Evolutionary conservation across 495 filamentous ascomycete species (phyloP), one percentile per base, ranked within the genome.

Genomic region (Bombardia bombarda): DNA sequence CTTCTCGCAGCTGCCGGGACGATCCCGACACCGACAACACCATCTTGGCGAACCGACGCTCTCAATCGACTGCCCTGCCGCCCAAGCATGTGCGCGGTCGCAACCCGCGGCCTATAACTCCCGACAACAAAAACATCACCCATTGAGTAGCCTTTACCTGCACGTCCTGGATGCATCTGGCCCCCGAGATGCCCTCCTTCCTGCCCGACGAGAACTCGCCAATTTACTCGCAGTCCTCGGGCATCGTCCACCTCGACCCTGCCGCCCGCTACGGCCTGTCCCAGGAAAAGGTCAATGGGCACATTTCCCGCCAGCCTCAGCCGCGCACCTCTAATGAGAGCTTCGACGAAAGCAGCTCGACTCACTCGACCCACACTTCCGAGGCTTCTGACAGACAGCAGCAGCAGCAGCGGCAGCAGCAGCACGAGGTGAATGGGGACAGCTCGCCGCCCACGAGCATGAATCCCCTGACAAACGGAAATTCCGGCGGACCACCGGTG

Each of bases 141-240:
- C 47, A 33, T 33, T 23, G 36, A 47, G 37, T 46, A 45, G 32
- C 26, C 39, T 26, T 38, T 42, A 41, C n/a, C 34, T 26, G 36
- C 17, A 38, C 8, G 36, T 28, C n/a, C 34, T 39, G 47, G 36
- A 34, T 44, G 26, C 45, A 46, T 51, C 40, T 40, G 25, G 16
- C 35, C 34, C 50, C 42, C 50, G 61, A 70, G 56, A 81, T 81
- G 77, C 77, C 77, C 62, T 75, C 74, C 44, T 74, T 78, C 58
- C 36, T 78, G 58, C 61, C 69, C 48, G 73, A 74, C 60, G 65
- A 72, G 42, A 64, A 61, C 52, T 63, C 63, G 47, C 62, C 62
- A 45, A 64, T 70, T 47, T 69, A 69, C 50, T 60, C 65, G 40
- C 62, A 65, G 30, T 60, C 57, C 47, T 53, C 50, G 32, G 56